A percentile compares a stretch with the other conserved stretches of the same genome.
Evolutionary conservation across 139 green algal species (phyloP).

Genomic region (Coelastrella sp.): DNA sequence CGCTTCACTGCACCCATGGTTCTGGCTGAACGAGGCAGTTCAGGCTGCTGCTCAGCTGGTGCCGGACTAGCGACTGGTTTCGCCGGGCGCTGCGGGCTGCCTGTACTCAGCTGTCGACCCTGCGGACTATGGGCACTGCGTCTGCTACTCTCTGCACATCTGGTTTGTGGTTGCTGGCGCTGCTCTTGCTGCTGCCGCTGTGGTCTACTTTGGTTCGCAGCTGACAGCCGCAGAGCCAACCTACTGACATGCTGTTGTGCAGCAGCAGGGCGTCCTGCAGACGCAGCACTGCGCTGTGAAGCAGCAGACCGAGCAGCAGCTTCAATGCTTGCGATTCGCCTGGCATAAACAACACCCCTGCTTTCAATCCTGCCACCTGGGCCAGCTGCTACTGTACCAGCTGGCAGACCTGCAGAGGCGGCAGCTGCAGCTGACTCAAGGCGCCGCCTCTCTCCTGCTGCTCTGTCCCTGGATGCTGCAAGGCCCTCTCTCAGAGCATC

Average conservation of each 20-base stretch:
- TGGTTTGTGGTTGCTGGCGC: background rate
- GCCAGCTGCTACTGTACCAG: background rate
- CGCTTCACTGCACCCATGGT: slow-evolving; percentile 7
- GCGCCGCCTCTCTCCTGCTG: background rate
- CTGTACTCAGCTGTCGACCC: background rate
- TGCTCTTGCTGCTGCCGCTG: background rate
- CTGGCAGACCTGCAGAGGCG: background rate
- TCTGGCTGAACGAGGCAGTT: background rate
- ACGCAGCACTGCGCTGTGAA: background rate
- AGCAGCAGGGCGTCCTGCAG: background rate
- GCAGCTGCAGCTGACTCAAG: background rate
- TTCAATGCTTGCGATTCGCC: background rate
- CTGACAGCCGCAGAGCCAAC: background rate
- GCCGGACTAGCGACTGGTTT: background rate
- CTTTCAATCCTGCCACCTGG: background rate
- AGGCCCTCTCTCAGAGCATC: background rate
- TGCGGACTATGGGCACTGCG: background rate
- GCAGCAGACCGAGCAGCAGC: background rate
- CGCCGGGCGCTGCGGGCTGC: background rate
- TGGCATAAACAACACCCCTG: background rate
- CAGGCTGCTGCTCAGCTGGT: too few species aligned
- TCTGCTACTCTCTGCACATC: slow-evolving; percentile 6
- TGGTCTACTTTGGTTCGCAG: background rate
- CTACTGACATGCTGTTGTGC: background rate
- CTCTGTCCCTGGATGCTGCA: slow-evolving; percentile 22